Percentiles rank a stretch among this genome's conserved stretches.
phyloP scores from a whole-genome alignment of 805 yeast species.

The Torulaspora maleeae region DNA sequence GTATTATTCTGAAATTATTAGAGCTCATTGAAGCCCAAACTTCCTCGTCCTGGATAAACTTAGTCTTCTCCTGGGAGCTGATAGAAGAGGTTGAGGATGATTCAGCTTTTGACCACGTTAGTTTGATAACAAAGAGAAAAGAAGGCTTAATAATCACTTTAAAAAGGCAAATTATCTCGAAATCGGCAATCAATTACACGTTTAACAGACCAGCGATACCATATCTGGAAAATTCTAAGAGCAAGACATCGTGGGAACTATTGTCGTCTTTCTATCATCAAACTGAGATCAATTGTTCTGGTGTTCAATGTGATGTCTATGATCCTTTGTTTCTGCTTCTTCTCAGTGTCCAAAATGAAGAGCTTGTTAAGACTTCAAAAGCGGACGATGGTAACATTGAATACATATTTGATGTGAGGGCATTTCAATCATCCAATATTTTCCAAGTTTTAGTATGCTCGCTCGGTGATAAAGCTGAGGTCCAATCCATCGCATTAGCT shows the following conservation, averaged over 20 bases:
- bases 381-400: conserved; percentile 28
- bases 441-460: conserved; percentile 44
- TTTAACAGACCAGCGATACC: conserved; percentile 33
- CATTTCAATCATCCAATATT: conserved; percentile 54
- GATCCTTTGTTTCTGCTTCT: conserved; percentile 70
- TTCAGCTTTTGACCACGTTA: conserved; percentile 42
- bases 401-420: conserved; percentile 47
- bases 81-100: conserved; percentile 40
- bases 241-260: conserved; percentile 26
- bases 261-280: conserved; percentile 15
- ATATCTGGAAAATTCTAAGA: neutral
- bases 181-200: conserved; percentile 42
- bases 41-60: conserved; percentile 59
- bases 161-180: conserved; percentile 45
- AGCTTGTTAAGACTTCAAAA: conserved; percentile 43
- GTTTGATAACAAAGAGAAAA: conserved; percentile 43
- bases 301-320: conserved; percentile 40
- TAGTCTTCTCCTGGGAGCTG: conserved; percentile 64
- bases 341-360: conserved; percentile 58
- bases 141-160: conserved; percentile 49
- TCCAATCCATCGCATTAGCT: conserved; percentile 30
- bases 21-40: conserved; percentile 51
- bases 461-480: conserved; percentile 34
- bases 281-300: conserved; percentile 2
- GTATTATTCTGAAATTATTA: conserved; percentile 53